A percentile compares a stretch with the other conserved stretches of the same genome.
These are phyloP conservation scores for Antitrichia curtipendula DNA, from an alignment of 225 moss, liverwort and hornwort species.

Conservation along the genomic window DNA sequence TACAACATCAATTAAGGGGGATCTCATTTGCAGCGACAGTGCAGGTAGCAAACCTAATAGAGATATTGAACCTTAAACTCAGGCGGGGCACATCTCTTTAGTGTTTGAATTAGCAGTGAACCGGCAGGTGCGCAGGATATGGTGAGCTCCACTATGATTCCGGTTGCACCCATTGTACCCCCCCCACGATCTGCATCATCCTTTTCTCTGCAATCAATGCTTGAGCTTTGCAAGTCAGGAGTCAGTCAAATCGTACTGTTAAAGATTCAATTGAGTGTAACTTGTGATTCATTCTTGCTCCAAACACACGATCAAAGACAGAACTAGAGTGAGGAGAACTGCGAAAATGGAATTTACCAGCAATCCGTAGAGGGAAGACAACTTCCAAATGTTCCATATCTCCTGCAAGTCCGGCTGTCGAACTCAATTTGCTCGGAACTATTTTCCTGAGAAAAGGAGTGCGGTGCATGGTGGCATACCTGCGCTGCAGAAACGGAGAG, in stretches of 20 bases:
- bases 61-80: too few relatives aligned
- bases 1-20: not conserved
- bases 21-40: not conserved
- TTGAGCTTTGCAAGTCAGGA: not conserved
- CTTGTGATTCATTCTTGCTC: not conserved
- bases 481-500: not conserved
- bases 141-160: not conserved
- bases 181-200: not conserved
- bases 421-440: not conserved
- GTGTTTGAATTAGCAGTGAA: not conserved
- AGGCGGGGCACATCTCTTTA: not conserved
- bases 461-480: not conserved
- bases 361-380: not conserved
- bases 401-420: not conserved
- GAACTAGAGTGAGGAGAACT: not conserved
- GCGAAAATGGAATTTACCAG: not conserved
- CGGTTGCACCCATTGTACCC: not conserved
- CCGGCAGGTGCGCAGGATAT: not conserved
- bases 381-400: not conserved
- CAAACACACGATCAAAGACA: not conserved
- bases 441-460: not conserved
- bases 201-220: not conserved
- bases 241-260: not conserved
- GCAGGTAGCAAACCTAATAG: not conserved
- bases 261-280: not conserved